These are phyloP conservation scores for Lophiostoma macrostomum DNA, from an alignment of 495 filamentous ascomycete genomes.

Conservation along the genomic window DNA sequence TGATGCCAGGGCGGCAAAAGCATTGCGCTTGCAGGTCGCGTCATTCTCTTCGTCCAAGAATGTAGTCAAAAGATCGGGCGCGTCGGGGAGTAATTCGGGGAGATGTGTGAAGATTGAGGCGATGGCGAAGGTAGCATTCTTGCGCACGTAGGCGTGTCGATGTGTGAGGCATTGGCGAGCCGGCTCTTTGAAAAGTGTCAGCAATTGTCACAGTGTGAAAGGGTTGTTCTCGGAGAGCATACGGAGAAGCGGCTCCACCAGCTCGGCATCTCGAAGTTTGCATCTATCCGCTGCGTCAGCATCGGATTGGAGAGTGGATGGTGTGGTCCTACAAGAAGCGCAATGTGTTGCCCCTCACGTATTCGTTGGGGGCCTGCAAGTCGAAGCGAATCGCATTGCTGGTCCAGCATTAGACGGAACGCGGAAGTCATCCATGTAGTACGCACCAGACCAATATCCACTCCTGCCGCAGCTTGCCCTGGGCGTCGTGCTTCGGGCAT, in stretches of 20 bases:
- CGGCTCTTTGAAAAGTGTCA: constrained; percentile 49
- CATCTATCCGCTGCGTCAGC: constrained; percentile 32
- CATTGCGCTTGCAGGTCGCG: constrained; percentile 95
- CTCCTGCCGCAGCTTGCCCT: constrained; percentile 95
- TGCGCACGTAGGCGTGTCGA: constrained; percentile 88
- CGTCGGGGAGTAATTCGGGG: constrained; percentile 89
- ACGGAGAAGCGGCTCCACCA: constrained; percentile 88
- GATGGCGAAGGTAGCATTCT: constrained; percentile 94
- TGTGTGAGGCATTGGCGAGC: constrained; percentile 69
- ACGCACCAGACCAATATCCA: constrained; percentile 98
- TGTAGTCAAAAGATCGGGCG: constrained; percentile 82
- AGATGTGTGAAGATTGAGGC: constrained; percentile 91
- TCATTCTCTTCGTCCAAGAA: constrained; percentile 93
- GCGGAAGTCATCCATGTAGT: neutral
- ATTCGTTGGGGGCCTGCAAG: constrained; percentile 96
- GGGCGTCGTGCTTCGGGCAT: constrained; percentile 88
- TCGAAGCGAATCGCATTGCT: constrained; percentile 99
- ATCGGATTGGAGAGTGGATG: neutral
- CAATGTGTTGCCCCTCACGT: constrained; percentile 92
- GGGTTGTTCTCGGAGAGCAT: too few species aligned
- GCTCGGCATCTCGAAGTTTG: constrained; percentile 93
- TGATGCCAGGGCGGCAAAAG: constrained; percentile 83
- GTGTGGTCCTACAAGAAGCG: constrained; percentile 66
- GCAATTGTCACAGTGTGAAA: too few species aligned
- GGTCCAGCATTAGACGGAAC: constrained; percentile 4